Evolutionary conservation across 2,329 filamentous ascomycete species (phyloP), one percentile per base, ranked within the genome.

Genomic region (Colletotrichum liriopes): DNA sequence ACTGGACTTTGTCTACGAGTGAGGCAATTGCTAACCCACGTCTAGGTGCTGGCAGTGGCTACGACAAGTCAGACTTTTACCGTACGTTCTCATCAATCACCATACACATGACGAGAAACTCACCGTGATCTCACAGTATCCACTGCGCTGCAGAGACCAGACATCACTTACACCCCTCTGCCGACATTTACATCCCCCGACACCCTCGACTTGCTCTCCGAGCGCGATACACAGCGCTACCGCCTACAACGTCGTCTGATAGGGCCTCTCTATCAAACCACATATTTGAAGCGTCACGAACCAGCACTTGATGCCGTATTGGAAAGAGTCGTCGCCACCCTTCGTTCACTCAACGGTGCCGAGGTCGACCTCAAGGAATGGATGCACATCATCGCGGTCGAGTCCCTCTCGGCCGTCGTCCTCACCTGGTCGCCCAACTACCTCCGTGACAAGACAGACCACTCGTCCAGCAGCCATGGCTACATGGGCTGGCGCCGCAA

Each of bases 371-470:
- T 89, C 23, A 86, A 85, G 62, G 84, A 87, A 65, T 89, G 87
- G 87, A 89, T 89, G 86, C 87, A 89, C 77, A 88, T 89, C 67
- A 80, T 88, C 23, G 84, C 82, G 1, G 86, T 89, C 39, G 87
- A 89, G 73, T 87, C 84, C 29, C 83, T 89, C 2, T 84, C 85
- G 0, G 86, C 86, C 0, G 77, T 84, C 2, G 86, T 88, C 0
- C 78, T 89, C 1, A 86, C 85, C 0, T 89, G 87, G 87, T 88
- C 87, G 0, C 87, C 87, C 0, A 83, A 85, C 0, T 83, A 87
- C 74, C 77, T 88, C 12, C 79, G 80, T 11, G 78, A 79, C 29
- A 80, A 80, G 5, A 84, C 85, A 0, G 87, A 89, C 61, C 82
- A 83, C 69, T 83, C 83, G 0, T 85, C 87, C 0, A 84, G 87